Base-by-base conservation (phyloP, 1,284 basidiomycete genomes). In the Puccinia sorghi region DNA sequence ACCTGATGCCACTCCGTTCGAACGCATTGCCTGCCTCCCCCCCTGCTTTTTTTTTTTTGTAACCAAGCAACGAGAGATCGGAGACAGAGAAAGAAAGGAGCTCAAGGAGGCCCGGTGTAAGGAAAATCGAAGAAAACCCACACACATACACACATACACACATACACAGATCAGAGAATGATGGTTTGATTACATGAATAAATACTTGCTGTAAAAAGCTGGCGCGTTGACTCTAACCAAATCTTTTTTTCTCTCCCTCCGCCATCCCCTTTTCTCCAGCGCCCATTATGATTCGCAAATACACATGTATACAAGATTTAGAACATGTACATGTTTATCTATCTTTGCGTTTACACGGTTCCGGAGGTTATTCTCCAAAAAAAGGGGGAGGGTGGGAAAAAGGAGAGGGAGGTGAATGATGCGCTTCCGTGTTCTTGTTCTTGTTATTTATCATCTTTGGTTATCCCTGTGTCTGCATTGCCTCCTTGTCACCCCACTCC, bases 261-360 rank as follows among this genome's bases (percentile, higher is more conserved):
- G 61, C n/a, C 41, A 43, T 64, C 61, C 61, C 61, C 41, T 64
- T 25, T 64, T 64, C 41, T 43, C 20, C 32, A 32, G 17, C n/a
- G 20, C 37, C 22, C 25, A 41, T 64, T 2, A 43, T 25, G 41
- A 64, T 46, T 25, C 25, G 41, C n/a, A 43, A 22, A 22, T 7
- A 59, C 7, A 59, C 9, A 37, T 37, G 20, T 7, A 32, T 32
- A 59, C 32, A 37, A n/a, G 17, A 20, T 61, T 22, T 39, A 4
- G 32, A 32, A 52, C 37, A 12, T 63, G 39, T n/a, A 43, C 37
- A 37, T 43, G 37, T 63, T 41, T 46, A 64, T 63, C 61, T 63
- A 64, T 64, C 61, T 46, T 13, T 64, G 17, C n/a, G 61, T 64
- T 64, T 64, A n/a, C 3, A 64, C 41, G 61, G 61, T 41, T 64